Base-by-base conservation (phyloP, 495 filamentous ascomycete species). In the Aspergillus avenaceus region DNA sequence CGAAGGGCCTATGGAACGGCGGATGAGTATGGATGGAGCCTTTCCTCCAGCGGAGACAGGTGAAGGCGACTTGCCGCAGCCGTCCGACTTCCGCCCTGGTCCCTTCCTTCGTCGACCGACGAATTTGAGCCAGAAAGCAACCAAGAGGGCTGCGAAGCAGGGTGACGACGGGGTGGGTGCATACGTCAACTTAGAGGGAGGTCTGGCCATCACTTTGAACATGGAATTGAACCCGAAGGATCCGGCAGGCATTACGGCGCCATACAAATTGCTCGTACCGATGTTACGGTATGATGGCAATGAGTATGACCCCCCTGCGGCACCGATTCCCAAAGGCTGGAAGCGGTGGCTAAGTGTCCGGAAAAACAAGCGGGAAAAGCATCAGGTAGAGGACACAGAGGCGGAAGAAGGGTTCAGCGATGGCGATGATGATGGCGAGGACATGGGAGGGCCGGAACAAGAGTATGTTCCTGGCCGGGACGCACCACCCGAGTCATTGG, bases 201-300 rank as follows among this genome's bases (percentile, higher is more conserved):
- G 89, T 2, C 73, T 98, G 19, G 90, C 96, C 44, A 82, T 98
- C 23, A 84, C 78, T 8, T 65, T 98, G 23, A 92, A 95, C 56
- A 80, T 93, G 57, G 93, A 98, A 70, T 80, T 97, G 54, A 87
- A 82, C 55, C 81, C 86, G 23, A 79, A 80, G 49, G 89, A 97
- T 58, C 93, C 95, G 0, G 79, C 85, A 0, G 95, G 93, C n/a
- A 86, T 85, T 55, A 98, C 93, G 2, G 79, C 81, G 37, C 86
- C 90, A 25, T 98, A 98, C 63, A 77, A 91, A 18, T 65, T 97
- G 21, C 78, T 97, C 0, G 85, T 98, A 9, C 93, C 93, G 6
- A 80, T 80, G 46, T 71, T 98, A 22, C 66, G 66, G 46, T 83
- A 81, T 55, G 67, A 77, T 3, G 76, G 72, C 5, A 57, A 52